Conservation (phyloP, 768 basidiomycete species). For the Grammothele lineata region DNA sequence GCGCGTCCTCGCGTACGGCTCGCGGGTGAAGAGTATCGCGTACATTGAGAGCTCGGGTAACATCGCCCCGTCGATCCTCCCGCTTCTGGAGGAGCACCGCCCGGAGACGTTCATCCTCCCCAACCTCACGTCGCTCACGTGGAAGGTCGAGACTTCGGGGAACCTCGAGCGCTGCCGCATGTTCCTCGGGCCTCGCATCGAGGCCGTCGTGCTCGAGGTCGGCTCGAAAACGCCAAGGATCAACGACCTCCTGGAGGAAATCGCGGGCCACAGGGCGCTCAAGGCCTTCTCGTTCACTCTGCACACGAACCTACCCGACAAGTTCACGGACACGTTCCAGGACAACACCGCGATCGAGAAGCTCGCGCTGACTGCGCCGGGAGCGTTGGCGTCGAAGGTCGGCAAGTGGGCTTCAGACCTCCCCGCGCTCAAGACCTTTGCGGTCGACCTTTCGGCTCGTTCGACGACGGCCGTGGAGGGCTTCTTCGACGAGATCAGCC, state of each 20-base stretch:
- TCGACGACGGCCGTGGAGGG: conserved; percentile 70
- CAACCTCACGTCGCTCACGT: conserved; percentile 61
- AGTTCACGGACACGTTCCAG: conserved; percentile 61
- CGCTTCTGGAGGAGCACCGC: conserved; percentile 59
- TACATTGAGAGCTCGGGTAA: conserved; percentile 67
- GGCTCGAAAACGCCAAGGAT: conserved; percentile 54
- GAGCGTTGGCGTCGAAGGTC: conserved; percentile 65
- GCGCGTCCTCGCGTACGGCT: conserved; percentile 58
- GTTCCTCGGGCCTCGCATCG: conserved; percentile 64
- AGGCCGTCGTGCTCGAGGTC: conserved; percentile 58
- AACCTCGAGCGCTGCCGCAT: conserved; percentile 60
- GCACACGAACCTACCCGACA: conserved; percentile 64
- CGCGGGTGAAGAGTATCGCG: conserved; percentile 61
- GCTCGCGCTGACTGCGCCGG: conserved; percentile 65
- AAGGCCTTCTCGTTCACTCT: conserved; percentile 68
- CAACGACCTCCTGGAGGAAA: conserved; percentile 56
- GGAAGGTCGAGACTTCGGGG: conserved; percentile 65
- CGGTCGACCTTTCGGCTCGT: conserved; percentile 68
- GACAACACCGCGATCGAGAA: conserved; percentile 58
- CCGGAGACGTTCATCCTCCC: conserved; percentile 66
- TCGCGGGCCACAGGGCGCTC: conserved; percentile 60
- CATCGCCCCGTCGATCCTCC: conserved; percentile 61
- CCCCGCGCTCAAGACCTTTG: conserved; percentile 55
- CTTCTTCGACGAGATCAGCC: conserved; percentile 68
- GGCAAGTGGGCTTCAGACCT: conserved; percentile 71